Conservation (phyloP, 2,329 filamentous ascomycete species). For the Hypoxylon rubiginosum region DNA sequence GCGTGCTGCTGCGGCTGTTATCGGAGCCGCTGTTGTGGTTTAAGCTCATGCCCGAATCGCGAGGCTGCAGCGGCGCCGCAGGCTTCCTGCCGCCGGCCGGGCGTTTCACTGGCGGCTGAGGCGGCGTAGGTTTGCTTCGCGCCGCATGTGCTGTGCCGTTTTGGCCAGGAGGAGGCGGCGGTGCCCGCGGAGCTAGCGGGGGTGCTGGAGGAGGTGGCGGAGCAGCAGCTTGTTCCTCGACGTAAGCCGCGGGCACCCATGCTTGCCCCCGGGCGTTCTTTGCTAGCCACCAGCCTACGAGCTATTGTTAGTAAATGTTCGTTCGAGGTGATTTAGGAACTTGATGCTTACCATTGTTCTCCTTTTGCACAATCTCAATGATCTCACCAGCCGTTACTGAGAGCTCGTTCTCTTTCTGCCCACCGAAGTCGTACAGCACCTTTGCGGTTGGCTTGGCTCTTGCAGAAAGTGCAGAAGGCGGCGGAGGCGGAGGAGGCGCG, state of each 20-base stretch:
- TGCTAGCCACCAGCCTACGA: constrained; percentile 92
- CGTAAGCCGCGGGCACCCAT: constrained; percentile 94
- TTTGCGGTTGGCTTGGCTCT: constrained; percentile 83
- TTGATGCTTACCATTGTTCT: constrained; percentile 83
- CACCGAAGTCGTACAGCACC: constrained; percentile 92
- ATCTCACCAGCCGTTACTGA: constrained; percentile 83
- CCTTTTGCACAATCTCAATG: constrained; percentile 92
- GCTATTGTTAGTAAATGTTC: constrained; percentile 51
- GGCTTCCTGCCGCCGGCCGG: constrained; percentile 81
- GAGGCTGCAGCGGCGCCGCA: constrained; percentile 72
- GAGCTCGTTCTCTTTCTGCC: constrained; percentile 87
- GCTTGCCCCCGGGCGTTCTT: constrained; percentile 81
- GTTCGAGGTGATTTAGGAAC: neutral
- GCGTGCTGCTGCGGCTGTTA: constrained; percentile 77
- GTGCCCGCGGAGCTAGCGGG: constrained; percentile 72
- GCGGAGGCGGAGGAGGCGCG: constrained; percentile 75
- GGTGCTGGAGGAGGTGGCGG: constrained; percentile 70
- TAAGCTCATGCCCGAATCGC: constrained; percentile 78
- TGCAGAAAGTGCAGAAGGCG: constrained; percentile 74
- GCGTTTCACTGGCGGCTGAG: constrained; percentile 83
- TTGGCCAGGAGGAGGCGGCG: constrained; percentile 72
- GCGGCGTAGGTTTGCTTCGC: constrained; percentile 77
- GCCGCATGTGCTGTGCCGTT: constrained; percentile 59
- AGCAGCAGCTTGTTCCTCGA: constrained; percentile 82
- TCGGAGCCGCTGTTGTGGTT: constrained; percentile 69